These are phyloP conservation scores for Prunus davidiana DNA, from an alignment of 306 rosid genomes.

Conservation along the genomic window DNA sequence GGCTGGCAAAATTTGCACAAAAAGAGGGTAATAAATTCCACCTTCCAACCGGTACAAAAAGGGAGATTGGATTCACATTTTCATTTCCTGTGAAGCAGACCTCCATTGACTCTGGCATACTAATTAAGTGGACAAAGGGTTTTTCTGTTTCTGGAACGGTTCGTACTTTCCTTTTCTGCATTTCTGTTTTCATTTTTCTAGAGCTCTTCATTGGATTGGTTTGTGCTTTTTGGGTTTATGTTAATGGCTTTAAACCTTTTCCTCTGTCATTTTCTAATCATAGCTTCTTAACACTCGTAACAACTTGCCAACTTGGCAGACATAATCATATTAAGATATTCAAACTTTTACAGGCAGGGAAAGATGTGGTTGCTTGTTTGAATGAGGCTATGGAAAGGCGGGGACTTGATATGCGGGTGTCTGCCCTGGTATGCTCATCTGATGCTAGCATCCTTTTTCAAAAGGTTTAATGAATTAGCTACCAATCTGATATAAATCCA, in stretches of 20 bases:
- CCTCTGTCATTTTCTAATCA: too few relatives aligned
- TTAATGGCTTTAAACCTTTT: background rate
- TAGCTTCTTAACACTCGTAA: too few relatives aligned
- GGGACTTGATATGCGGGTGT: constrained; percentile 77
- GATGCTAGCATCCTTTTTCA: background rate
- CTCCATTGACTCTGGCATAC: constrained; percentile 80
- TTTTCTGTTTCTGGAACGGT: constrained; percentile 91
- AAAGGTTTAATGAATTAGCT: background rate
- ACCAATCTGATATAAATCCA: constrained; percentile 8
- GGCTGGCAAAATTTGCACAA: constrained; percentile 59
- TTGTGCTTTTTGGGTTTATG: background rate
- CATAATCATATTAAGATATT: constrained; percentile 11
- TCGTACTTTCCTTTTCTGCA: constrained; percentile 12
- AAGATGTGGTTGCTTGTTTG: constrained; percentile 90
- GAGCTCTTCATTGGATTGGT: background rate
- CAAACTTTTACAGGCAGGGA: constrained; percentile 62
- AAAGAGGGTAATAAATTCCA: constrained; percentile 60
- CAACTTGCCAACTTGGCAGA: background rate
- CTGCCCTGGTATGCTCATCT: constrained; percentile 71
- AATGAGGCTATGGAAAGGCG: constrained; percentile 85
- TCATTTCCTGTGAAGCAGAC: constrained; percentile 93
- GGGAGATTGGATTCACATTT: constrained; percentile 92
- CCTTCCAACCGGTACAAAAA: constrained; percentile 46
- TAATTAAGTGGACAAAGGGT: constrained; percentile 96
- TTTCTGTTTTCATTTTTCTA: background rate